A percentile compares a stretch with the other conserved stretches of the same genome.
Evolutionary conservation across 192 early-diverging fungal genomes (phyloP).

Genomic region (Chytriomyces hyalinus): DNA sequence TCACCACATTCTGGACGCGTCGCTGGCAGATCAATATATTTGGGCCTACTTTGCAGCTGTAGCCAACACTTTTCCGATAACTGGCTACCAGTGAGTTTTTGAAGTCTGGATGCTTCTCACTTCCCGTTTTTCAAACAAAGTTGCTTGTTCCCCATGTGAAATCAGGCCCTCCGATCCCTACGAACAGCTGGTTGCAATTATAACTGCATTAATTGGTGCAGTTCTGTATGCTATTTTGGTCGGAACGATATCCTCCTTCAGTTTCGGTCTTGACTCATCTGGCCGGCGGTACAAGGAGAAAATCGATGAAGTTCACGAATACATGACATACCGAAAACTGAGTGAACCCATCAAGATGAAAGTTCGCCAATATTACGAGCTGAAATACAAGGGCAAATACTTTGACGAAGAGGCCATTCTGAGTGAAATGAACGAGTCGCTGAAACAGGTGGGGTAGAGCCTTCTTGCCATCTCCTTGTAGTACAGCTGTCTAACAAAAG

Average conservation of each 20-base stretch:
- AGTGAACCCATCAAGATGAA: constrained; percentile 32
- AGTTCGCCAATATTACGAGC: constrained; percentile 50
- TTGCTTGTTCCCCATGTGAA: not conserved
- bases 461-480: not conserved
- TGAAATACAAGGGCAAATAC: constrained; percentile 59
- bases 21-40: constrained; percentile 47
- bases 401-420: constrained; percentile 55
- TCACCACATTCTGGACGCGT: constrained; percentile 18
- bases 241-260: constrained; percentile 58
- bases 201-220: constrained; percentile 46
- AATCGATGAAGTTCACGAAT: constrained; percentile 61
- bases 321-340: constrained; percentile 55
- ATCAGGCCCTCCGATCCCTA: constrained; percentile 38
- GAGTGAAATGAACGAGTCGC: constrained; percentile 51
- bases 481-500: not conserved
- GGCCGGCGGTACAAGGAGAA: constrained; percentile 53
- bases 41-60: constrained; percentile 49
- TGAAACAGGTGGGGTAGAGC: constrained; percentile 42
- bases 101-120: not conserved
- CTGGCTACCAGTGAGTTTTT: constrained; percentile 43
- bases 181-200: constrained; percentile 46
- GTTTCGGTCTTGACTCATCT: constrained; percentile 54
- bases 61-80: constrained; percentile 50
- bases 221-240: constrained; percentile 48
- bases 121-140: constrained; percentile 5